Base-by-base conservation (phyloP, 2,329 filamentous ascomycete species). In the Pseudopyricularia cyperi region DNA sequence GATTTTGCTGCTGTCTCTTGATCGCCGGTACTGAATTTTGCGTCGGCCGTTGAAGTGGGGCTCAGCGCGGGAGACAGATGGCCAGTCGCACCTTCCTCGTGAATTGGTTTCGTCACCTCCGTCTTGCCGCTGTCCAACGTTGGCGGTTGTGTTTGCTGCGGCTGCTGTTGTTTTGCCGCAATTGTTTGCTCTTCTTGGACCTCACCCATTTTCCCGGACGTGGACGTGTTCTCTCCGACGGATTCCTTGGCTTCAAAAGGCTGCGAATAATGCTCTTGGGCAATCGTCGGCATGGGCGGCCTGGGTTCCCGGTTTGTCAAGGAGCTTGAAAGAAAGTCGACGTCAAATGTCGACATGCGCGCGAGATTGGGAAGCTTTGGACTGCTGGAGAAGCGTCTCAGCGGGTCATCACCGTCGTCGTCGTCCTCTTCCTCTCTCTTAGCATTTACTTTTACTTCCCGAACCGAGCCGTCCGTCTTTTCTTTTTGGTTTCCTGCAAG, bases 301-400 rank as follows among this genome's bases (percentile, higher is more conserved):
- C 37, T 34, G 19, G n/a, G 11, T 22, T 39, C 48, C 19, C 37
- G 33, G 4, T 12, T 7, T n/a, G 48, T 17, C 9, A 33, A 49
- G 17, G 48, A 33, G 11, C 19, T 42, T 26, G 24, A 30, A 55
- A 82, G 81, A 44, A 83, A 68, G 53, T 81, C 77, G 42, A 75
- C 67, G 1, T 78, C 77, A 60, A 83, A 83, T 1, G 71, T 70
- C 42, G 80, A 83, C 67, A 83, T 68, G 26, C 79, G 76, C 12
- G 71, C 68, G 3, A 84, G 59, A 55, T 78, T 71, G 9, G 80
- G 80, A 17, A 84, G 67, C 55, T 76, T 73, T 0, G 78, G 79
- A 55, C 79, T 81, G 1, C 68, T 69, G 1, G 77, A 79, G 37
- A 68, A 66, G 15, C 69, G 61, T 32, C 60, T 60, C 7, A 56